Evolutionary conservation across 768 basidiomycete genomes (phyloP), one percentile per base, ranked within the genome.

Genomic region (Podaxis mareebaensis): DNA sequence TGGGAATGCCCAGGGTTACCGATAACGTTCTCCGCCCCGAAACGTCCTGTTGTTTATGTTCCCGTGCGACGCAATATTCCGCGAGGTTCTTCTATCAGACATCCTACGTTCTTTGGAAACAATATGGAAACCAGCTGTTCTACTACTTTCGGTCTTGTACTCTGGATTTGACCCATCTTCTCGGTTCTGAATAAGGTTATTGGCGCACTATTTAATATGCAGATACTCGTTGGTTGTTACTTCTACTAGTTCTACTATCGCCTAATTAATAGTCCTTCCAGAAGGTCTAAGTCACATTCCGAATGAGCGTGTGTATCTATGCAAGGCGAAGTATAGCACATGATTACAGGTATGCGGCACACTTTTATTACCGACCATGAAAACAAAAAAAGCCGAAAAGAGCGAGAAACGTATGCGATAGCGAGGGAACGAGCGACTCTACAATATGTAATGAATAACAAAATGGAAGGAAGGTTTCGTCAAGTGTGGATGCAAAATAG

Each of bases 381-480:
- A 46, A 62, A 62, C 61, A 55, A 49, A 20, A 53, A 62, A 62
- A 48, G 33, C 42, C 54, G 20, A 36, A 38, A 46, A 59, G 36
- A 59, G 58, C 48, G 58, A 36, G 17, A 48, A 33, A 48, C 30
- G 58, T 17, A 33, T 49, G 46, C 48, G 53, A 55, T 6, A 55
- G 53, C 53, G 36, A 39, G 28, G 53, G 44, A 61, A 55, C 22
- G 61, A 55, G 30, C 42, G 53, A 48, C 44, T 62, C 61, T 48
- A 62, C 61, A 62, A 59, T 51, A 48, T 55, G 40, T 61, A 26
- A 54, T 44, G 40, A 46, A 54, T 61, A 46, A 55, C 46, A 53
- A 54, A 61, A 53, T 20, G 30, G 42, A 61, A 24, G 7, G 30
- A 38, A 11, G 6, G 26, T 30, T 44, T 40, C 46, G 28, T 49